phyloP scores from a whole-genome alignment of 2,329 filamentous ascomycete genomes.

The Fusarium subtropicale region DNA sequence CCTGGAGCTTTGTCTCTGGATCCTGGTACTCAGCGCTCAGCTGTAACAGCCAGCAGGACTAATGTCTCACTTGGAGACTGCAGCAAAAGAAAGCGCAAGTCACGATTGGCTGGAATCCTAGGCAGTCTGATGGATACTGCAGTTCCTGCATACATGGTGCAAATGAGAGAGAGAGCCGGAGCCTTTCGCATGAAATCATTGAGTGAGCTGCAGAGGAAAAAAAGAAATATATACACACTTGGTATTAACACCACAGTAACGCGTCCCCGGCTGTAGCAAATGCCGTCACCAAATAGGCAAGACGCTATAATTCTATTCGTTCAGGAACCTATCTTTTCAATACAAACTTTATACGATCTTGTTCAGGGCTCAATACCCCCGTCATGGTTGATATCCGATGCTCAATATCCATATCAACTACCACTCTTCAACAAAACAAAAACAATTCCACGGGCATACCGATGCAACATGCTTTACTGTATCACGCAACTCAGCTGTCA shows the following conservation, averaged over 20 bases:
- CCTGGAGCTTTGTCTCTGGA: neutral
- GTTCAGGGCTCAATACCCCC: neutral
- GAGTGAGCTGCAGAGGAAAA: conserved; percentile 1
- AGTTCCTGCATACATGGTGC: neutral
- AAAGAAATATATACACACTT: conserved; percentile 1
- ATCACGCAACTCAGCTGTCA: neutral
- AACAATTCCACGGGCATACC: neutral
- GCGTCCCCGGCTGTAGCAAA: neutral
- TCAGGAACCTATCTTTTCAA: neutral
- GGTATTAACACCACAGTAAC: neutral
- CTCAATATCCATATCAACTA: neutral
- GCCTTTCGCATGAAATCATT: neutral
- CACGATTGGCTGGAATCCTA: neutral
- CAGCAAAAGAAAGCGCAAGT: neutral
- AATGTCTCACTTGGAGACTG: neutral
- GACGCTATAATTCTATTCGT: neutral
- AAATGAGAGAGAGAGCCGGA: neutral
- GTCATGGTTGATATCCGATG: neutral
- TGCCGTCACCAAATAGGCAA: neutral
- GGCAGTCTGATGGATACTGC: neutral
- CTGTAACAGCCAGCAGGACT: neutral
- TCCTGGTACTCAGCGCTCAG: conserved; percentile 6
- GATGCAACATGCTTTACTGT: neutral
- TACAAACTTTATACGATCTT: neutral
- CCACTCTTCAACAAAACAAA: neutral